Evolutionary conservation across 2,329 filamentous ascomycete genomes (phyloP).

Genomic region (Colletotrichum tropicale): DNA sequence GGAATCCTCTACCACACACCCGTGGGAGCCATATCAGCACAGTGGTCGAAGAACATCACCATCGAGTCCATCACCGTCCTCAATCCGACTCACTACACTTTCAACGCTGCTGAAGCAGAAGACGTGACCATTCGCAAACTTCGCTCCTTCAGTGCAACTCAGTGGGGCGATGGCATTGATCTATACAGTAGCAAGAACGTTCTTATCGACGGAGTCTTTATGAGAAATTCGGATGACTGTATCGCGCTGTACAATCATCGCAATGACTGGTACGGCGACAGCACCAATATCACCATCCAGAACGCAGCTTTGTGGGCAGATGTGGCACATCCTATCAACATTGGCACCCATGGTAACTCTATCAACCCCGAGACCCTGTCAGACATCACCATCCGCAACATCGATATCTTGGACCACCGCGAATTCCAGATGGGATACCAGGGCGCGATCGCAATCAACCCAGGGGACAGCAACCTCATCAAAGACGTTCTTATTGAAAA

Average conservation of each 20-base stretch:
- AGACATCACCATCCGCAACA: constrained; percentile 29
- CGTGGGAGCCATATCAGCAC: constrained; percentile 9
- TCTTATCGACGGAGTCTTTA: constrained; percentile 30
- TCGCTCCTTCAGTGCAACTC: constrained; percentile 17
- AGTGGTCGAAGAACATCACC: constrained; percentile 16
- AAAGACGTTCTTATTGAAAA: constrained; percentile 26
- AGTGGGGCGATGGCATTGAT: constrained; percentile 28
- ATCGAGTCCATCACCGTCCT: constrained; percentile 22
- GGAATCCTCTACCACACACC: constrained; percentile 21
- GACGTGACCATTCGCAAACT: constrained; percentile 18
- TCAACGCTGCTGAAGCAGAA: constrained; percentile 16
- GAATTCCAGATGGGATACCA: constrained; percentile 36
- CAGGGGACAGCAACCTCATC: constrained; percentile 32
- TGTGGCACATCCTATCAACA: constrained; percentile 35
- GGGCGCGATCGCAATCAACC: constrained; percentile 34
- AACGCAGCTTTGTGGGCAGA: constrained; percentile 33
- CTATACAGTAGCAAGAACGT: constrained; percentile 25
- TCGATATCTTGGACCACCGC: constrained; percentile 37
- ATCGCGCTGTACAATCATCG: constrained; percentile 36
- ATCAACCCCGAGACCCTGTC: constrained; percentile 31
- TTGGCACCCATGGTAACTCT: constrained; percentile 37
- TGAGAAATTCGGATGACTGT: constrained; percentile 37
- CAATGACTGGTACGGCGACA: constrained; percentile 31
- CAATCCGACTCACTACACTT: constrained; percentile 3
- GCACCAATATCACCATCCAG: constrained; percentile 31